phyloP scores from a whole-genome alignment of 148 eudicot species.

The Diospyros kaki region DNA sequence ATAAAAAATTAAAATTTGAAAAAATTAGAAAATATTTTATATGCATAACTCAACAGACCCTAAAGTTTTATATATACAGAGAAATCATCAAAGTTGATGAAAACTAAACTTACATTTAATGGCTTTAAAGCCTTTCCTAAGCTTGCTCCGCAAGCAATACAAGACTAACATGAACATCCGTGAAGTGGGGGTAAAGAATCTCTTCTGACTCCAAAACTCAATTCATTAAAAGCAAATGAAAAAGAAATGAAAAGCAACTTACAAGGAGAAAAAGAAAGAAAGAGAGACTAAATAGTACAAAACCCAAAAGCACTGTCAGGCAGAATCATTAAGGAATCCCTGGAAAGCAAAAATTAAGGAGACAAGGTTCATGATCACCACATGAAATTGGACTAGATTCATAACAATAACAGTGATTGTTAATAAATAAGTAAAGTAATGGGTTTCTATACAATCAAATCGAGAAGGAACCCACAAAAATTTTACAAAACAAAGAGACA shows the following conservation, averaged over 20 bases:
- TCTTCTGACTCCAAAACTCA: not conserved
- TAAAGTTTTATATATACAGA: too few relatives aligned
- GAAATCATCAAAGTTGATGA: not conserved
- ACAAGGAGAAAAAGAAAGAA: too few relatives aligned
- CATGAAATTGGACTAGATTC: not conserved
- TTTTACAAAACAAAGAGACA: too few relatives aligned
- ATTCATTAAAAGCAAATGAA: too few relatives aligned
- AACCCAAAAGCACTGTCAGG: not conserved
- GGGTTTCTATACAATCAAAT: not conserved
- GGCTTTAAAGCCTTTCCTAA: not conserved
- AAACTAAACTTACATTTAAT: not conserved
- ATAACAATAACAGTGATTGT: not conserved
- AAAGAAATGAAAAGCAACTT: too few relatives aligned
- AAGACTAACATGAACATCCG: not conserved
- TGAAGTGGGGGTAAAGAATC: constrained; percentile 1
- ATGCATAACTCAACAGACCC: too few relatives aligned
- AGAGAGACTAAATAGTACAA: not conserved
- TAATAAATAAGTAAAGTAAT: constrained; percentile 1
- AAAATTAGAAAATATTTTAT: too few relatives aligned
- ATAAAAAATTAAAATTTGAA: too few relatives aligned
- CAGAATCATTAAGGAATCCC: too few relatives aligned
- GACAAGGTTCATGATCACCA: not conserved
- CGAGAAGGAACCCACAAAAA: too few relatives aligned
- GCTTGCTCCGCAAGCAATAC: constrained; percentile 13
- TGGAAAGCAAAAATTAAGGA: not conserved